phyloP scores from a whole-genome alignment of 163 green algal genomes.

The Coccomyxa subellipsoidea region DNA sequence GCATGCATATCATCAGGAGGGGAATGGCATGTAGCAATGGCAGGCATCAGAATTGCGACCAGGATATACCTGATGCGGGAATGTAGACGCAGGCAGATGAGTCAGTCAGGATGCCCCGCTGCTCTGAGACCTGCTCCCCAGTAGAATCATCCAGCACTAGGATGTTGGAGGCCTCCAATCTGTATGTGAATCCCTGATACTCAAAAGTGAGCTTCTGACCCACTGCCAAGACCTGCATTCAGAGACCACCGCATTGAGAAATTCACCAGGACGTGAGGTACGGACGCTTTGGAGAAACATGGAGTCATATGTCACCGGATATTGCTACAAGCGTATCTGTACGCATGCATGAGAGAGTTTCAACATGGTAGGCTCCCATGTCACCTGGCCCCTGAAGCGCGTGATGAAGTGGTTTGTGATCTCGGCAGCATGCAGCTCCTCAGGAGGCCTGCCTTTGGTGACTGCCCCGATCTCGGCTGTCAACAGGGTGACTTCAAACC shows the following conservation, averaged over 20 bases:
- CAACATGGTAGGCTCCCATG: background rate
- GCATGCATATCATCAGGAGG: background rate
- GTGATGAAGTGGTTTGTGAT: slow-evolving; percentile 64
- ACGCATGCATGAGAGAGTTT: background rate
- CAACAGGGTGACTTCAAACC: slow-evolving; percentile 64
- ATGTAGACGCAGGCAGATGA: background rate
- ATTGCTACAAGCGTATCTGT: background rate
- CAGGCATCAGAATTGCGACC: background rate
- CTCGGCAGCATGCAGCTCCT: slow-evolving; percentile 56
- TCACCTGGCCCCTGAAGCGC: slow-evolving; percentile 60
- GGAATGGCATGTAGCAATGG: background rate
- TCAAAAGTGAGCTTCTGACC: slow-evolving; percentile 87
- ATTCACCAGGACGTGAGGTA: too few species aligned
- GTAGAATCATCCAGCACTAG: background rate
- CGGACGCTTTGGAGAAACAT: too few species aligned
- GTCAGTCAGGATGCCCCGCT: background rate
- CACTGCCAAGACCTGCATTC: slow-evolving; percentile 69
- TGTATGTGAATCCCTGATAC: slow-evolving; percentile 52
- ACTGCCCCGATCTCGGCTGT: slow-evolving; percentile 62
- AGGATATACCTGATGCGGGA: background rate
- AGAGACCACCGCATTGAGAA: too few species aligned
- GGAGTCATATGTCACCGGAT: too few species aligned
- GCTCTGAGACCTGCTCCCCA: background rate
- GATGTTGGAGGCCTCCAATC: background rate
- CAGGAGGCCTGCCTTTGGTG: slow-evolving; percentile 38